phyloP scores from a whole-genome alignment of 768 basidiomycete genomes.

The Sarcodon aspratus region DNA sequence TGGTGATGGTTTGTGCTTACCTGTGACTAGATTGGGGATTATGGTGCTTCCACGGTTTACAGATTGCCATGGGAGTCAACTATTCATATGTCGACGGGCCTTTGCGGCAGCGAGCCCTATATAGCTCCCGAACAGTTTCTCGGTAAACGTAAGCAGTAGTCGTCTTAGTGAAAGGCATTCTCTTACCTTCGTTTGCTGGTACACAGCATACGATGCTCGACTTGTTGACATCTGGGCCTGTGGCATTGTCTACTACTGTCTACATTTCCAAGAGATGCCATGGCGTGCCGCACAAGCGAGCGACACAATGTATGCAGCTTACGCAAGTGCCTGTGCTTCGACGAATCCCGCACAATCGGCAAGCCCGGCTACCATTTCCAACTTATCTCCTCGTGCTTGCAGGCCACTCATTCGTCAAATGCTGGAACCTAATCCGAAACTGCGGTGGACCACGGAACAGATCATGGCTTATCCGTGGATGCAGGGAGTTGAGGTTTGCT shows the following conservation, averaged over 20 bases:
- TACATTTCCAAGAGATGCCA: conserved; percentile 95
- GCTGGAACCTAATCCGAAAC: conserved; percentile 89
- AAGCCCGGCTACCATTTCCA: conserved; percentile 65
- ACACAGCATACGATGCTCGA: conserved; percentile 88
- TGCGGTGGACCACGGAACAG: conserved; percentile 68
- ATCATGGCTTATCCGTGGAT: conserved; percentile 74
- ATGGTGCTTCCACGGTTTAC: conserved; percentile 98
- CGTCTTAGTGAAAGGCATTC: conserved; percentile 21
- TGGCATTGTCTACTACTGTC: conserved; percentile 96
- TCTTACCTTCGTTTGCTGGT: conserved; percentile 21
- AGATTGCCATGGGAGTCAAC: conserved; percentile 96
- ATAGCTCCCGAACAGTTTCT: conserved; percentile 98
- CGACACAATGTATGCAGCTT: conserved; percentile 75
- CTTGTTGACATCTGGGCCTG: conserved; percentile 97
- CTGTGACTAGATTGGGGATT: conserved; percentile 78
- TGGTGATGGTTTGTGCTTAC: conserved; percentile 7
- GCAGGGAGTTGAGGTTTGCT: conserved; percentile 72
- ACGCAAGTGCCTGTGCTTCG: conserved; percentile 47
- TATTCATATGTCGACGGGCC: conserved; percentile 92
- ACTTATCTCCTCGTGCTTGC: conserved; percentile 79
- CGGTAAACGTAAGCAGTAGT: conserved; percentile 75
- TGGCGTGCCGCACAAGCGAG: conserved; percentile 89
- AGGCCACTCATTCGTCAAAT: conserved; percentile 79
- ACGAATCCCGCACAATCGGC: conserved; percentile 30
- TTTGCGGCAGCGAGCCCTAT: conserved; percentile 97